These are phyloP conservation scores for Teunomyces pallodes DNA, from an alignment of 805 yeast genomes.

Conservation along the genomic window DNA sequence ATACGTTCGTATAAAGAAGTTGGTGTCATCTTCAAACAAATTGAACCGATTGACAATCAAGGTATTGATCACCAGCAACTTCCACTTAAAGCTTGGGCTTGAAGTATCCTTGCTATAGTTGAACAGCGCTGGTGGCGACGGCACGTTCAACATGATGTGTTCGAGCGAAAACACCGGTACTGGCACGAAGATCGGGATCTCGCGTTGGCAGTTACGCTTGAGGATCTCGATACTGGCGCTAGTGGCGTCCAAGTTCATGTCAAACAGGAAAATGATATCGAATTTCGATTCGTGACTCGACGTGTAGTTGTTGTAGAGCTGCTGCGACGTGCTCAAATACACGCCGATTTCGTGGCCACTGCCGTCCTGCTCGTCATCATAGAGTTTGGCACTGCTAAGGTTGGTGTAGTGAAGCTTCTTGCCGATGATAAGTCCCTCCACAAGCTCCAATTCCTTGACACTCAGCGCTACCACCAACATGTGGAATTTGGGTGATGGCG, in stretches of 20 bases:
- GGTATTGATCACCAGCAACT: conserved; percentile 24
- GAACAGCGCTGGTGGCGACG: conserved; percentile 18
- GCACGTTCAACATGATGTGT: conserved; percentile 21
- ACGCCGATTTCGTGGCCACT: conserved; percentile 9
- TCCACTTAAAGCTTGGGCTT: conserved; percentile 31
- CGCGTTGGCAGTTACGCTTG: conserved; percentile 14
- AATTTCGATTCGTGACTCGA: conserved; percentile 16
- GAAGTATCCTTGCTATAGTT: conserved; percentile 13
- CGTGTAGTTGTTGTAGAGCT: conserved; percentile 31
- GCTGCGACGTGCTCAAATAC: conserved; percentile 30
- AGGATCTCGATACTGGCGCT: conserved; percentile 38
- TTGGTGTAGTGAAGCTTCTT: conserved; percentile 62
- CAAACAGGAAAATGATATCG: conserved; percentile 37
- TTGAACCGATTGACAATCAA: conserved; percentile 29
- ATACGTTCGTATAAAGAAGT: conserved; percentile 23
- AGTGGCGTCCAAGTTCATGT: conserved; percentile 26
- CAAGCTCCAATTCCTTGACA: conserved; percentile 69
- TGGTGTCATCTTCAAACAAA: conserved; percentile 15
- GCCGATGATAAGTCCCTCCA: conserved; percentile 79
- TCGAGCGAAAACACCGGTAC: conserved; percentile 33
- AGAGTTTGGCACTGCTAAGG: conserved; percentile 61
- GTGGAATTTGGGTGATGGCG: conserved; percentile 13
- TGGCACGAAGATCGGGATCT: conserved; percentile 37
- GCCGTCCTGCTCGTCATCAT: conserved; percentile 36
- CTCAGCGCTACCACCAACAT: conserved; percentile 53